These are phyloP conservation scores for Xanthoceras sorbifolium DNA, from an alignment of 345 rosid genomes.

Conservation along the genomic window DNA sequence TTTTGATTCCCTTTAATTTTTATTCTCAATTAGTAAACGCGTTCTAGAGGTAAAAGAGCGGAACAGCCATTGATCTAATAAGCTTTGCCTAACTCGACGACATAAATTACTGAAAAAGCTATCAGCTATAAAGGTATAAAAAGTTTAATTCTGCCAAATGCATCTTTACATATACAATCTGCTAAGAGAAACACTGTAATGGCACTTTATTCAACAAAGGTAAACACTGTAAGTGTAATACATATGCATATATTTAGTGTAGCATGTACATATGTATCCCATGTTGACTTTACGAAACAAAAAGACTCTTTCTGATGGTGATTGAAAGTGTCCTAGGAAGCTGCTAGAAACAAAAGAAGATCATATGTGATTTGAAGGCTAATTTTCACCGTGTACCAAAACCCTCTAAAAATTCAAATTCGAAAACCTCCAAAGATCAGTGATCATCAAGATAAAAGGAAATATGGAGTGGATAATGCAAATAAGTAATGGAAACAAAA, in stretches of 20 bases:
- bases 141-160: too few species aligned
- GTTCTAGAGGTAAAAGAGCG: neutral
- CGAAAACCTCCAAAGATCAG: neutral
- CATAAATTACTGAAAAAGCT: neutral
- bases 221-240: too few species aligned
- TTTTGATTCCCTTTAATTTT: too few species aligned
- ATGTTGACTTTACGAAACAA: neutral
- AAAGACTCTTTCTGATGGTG: neutral
- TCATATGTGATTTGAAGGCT: neutral
- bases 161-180: neutral
- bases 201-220: neutral
- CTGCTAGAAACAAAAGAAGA: too few species aligned
- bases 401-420: neutral
- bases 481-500: neutral
- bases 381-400: neutral
- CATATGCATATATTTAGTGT: too few species aligned
- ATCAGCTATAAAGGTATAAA: neutral
- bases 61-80: neutral
- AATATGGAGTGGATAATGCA: neutral
- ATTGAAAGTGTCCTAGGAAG: neutral
- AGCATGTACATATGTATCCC: neutral
- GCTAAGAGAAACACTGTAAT: too few species aligned
- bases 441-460: neutral
- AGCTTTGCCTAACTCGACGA: neutral
- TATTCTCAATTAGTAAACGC: too few species aligned